These are phyloP conservation scores for Amanita rimosa DNA, from an alignment of 768 basidiomycete genomes.

Conservation along the genomic window DNA sequence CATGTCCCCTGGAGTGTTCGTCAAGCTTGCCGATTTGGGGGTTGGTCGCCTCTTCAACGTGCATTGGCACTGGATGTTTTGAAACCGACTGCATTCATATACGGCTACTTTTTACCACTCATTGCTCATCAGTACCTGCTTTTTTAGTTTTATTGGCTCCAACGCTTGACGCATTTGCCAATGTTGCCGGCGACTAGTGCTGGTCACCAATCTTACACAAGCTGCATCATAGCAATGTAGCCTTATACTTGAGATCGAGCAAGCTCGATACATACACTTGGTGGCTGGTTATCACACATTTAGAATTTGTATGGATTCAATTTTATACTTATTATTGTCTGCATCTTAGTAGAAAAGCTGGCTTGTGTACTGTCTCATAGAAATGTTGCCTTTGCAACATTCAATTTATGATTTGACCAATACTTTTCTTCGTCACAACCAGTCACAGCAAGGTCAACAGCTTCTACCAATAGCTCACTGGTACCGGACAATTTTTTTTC, in stretches of 20 bases:
- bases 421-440: constrained; percentile 26
- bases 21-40: constrained; percentile 25
- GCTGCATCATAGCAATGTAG: constrained; percentile 8
- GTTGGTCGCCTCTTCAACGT: constrained; percentile 42
- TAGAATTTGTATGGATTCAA: neutral
- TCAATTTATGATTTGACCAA: constrained; percentile 22
- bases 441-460: constrained; percentile 26
- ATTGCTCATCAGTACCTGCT: constrained; percentile 3
- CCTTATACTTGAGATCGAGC: neutral
- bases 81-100: constrained; percentile 8
- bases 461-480: constrained; percentile 11
- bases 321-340: constrained; percentile 1
- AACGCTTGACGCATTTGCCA: constrained; percentile 17
- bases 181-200: constrained; percentile 11
- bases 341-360: constrained; percentile 1
- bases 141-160: constrained; percentile 8
- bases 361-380: neutral
- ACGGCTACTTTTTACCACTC: constrained; percentile 7
- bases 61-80: constrained; percentile 33
- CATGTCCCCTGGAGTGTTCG: constrained; percentile 53
- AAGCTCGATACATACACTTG: neutral
- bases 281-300: neutral
- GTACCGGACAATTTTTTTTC: neutral
- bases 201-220: constrained; percentile 9
- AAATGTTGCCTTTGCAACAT: neutral